Percentiles rank a stretch among this genome's conserved stretches.
Evolutionary conservation across 352 stramenopile species (phyloP).

Genomic region (Pythium aphanidermatum): DNA sequence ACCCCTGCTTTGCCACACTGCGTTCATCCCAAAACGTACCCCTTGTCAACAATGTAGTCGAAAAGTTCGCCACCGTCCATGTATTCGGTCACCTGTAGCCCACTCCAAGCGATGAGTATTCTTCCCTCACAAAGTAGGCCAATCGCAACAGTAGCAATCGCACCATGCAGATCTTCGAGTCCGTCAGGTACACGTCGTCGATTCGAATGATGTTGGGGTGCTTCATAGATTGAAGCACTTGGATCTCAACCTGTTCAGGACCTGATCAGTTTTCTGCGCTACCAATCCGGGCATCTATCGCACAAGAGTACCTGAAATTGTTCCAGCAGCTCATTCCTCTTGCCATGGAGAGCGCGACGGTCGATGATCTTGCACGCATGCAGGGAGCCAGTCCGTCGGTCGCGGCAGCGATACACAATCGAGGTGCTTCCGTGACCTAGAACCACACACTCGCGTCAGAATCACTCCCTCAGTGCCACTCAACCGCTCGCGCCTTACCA

Average conservation of each 20-base stretch:
- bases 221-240: constrained; percentile 83
- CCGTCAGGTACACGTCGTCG: constrained; percentile 80
- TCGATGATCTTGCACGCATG: constrained; percentile 88
- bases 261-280: neutral
- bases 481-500: constrained; percentile 28
- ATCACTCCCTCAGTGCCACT: neutral
- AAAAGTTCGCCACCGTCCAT: constrained; percentile 87
- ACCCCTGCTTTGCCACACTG: neutral
- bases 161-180: constrained; percentile 85
- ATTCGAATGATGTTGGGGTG: constrained; percentile 91
- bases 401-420: constrained; percentile 75
- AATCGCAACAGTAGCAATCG: too few relatives aligned
- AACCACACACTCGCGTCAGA: too few relatives aligned
- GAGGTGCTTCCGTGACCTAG: constrained; percentile 80
- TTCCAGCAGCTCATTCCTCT: constrained; percentile 77
- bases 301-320: constrained; percentile 70
- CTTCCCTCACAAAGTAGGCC: too few relatives aligned
- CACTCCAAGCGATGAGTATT: neutral
- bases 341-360: constrained; percentile 55
- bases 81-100: constrained; percentile 74
- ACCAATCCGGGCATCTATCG: constrained; percentile 1
- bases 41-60: constrained; percentile 89
- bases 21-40: too few relatives aligned
- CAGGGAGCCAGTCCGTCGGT: constrained; percentile 44
- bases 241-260: constrained; percentile 67